A percentile compares a stretch with the other conserved stretches of the same genome.
Evolutionary conservation across 23 red algal genomes (phyloP).

Genomic region (Gracilaria gracilis): DNA sequence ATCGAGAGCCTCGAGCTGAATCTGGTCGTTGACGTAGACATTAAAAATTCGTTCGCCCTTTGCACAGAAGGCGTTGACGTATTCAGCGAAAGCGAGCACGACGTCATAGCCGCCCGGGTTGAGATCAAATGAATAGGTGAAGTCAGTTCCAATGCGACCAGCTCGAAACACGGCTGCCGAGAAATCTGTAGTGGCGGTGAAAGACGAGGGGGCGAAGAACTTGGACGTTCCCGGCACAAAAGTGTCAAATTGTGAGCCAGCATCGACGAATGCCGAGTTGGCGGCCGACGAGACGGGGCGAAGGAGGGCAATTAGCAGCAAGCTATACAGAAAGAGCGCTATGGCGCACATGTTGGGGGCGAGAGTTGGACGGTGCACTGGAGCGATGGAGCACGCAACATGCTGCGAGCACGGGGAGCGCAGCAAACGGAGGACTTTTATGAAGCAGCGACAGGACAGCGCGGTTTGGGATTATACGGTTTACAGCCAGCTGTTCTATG

Average conservation of each 20-base stretch:
- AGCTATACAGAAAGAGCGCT: not conserved
- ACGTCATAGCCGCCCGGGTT: slow-evolving; percentile 59
- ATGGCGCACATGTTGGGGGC: not conserved
- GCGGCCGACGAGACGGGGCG: slow-evolving; percentile 1
- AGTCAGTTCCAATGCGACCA: slow-evolving; percentile 23
- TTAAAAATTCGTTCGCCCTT: slow-evolving; percentile 63
- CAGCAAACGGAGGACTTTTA: too few species aligned
- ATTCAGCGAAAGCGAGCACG: slow-evolving; percentile 56
- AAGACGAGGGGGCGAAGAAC: not conserved
- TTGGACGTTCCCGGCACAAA: not conserved
- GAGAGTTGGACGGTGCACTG: not conserved
- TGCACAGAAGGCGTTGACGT: slow-evolving; percentile 5
- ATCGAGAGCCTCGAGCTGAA: slow-evolving; percentile 43
- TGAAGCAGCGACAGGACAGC: not conserved
- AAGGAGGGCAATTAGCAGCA: not conserved
- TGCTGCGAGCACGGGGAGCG: too few species aligned
- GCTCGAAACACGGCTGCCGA: not conserved
- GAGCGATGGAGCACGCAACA: not conserved
- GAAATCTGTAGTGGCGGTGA: not conserved
- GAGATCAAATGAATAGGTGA: slow-evolving; percentile 59
- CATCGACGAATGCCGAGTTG: slow-evolving; percentile 1
- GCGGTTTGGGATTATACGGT: not conserved
- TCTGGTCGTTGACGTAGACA: slow-evolving; percentile 59
- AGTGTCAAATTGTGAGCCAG: not conserved
- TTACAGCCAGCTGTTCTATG: not conserved